phyloP scores from a whole-genome alignment of 2,329 filamentous ascomycete species.

The Ramichloridium luteum region DNA sequence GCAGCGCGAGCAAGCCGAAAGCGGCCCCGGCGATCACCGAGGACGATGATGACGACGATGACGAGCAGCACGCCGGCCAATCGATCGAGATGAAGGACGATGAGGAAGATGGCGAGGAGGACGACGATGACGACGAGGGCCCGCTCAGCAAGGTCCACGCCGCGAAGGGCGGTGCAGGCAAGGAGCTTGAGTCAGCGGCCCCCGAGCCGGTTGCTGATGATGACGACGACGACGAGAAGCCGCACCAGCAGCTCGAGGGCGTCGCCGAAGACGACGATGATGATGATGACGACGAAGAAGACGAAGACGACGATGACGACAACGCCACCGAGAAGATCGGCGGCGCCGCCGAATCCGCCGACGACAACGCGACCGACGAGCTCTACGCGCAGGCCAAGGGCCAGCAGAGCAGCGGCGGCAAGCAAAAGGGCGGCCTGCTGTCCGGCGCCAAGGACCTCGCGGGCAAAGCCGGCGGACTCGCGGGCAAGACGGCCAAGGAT shows the following conservation, averaged over 20 bases:
- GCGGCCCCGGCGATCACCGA: slow-evolving; percentile 12
- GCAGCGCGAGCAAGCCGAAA: too few species aligned
- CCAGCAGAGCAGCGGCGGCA: slow-evolving; percentile 6
- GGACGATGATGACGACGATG: slow-evolving; percentile 16
- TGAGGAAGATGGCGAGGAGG: slow-evolving; percentile 24
- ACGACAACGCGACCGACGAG: slow-evolving; percentile 21
- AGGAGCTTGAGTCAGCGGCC: slow-evolving; percentile 33
- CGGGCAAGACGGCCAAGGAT: slow-evolving; percentile 32
- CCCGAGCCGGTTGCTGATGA: slow-evolving; percentile 34
- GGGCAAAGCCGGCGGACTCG: slow-evolving; percentile 35
- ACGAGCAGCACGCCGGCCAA: slow-evolving; percentile 20
- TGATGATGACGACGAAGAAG: slow-evolving; percentile 23
- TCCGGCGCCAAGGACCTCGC: slow-evolving; percentile 35
- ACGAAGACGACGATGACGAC: slow-evolving; percentile 27
- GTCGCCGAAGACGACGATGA: slow-evolving; percentile 34
- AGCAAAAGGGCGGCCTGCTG: slow-evolving; percentile 27
- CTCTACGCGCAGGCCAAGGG: slow-evolving; percentile 20
- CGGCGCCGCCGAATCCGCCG: slow-evolving; percentile 22
- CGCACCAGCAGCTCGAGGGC: slow-evolving; percentile 22
- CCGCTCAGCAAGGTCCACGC: slow-evolving; percentile 36
- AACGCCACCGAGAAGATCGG: slow-evolving; percentile 33
- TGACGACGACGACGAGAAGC: slow-evolving; percentile 24
- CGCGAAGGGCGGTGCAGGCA: slow-evolving; percentile 32
- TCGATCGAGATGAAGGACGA: slow-evolving; percentile 26
- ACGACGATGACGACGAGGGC: slow-evolving; percentile 26